Base-by-base conservation (phyloP, 2,329 filamentous ascomycete species). In the Rhynchosporium secalis region DNA sequence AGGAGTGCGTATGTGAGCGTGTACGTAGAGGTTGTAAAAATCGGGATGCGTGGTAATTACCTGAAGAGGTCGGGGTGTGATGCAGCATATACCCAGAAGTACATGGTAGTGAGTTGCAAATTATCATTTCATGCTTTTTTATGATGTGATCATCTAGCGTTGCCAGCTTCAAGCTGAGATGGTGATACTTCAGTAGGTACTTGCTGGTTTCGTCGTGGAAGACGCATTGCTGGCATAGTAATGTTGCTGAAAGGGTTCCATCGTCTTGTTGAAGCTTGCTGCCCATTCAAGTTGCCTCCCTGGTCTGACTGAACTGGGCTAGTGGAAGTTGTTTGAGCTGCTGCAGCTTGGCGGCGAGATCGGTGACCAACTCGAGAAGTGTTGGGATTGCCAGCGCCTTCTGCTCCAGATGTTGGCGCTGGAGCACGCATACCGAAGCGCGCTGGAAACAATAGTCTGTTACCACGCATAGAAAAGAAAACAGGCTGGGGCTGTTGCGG, bases 111-210 rank as follows among this genome's bases (percentile, higher is more conserved):
- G 46, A 26, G 33, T 9, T 56, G 62, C 47, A 49, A 43, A 28
- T 38, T 29, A 56, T 56, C 26, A 49, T 41, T 31, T 28, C 15
- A 29, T 51, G 48, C 28, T 57, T 36, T 45, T 55, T 10, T 48
- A 59, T 33, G 29, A 51, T 20, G 33, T 58, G 29, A 29, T 72
- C 64, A 71, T 65, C 68, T 67, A n/a, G 66, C 65, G 40, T 65
- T 61, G 12, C 70, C 72, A 59, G 72, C 69, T 58, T 75, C 73
- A 31, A 75, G 69, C 56, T 74, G 72, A n/a, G 72, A 72, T 56
- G 72, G 72, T n/a, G 73, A 69, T 13, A 68, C 62, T 15, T 43
- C 54, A 12, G 65, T 47, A 49, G 62, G 48, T 45, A 47, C 63
- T 38, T 65, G 46, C 56, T 66, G 63, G 31, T 67, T 67, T 3